Percentiles rank a stretch among this genome's conserved stretches.
These are phyloP conservation scores for Aspergillus conjunctus DNA, from an alignment of 495 filamentous ascomycete genomes.

Conservation along the genomic window DNA sequence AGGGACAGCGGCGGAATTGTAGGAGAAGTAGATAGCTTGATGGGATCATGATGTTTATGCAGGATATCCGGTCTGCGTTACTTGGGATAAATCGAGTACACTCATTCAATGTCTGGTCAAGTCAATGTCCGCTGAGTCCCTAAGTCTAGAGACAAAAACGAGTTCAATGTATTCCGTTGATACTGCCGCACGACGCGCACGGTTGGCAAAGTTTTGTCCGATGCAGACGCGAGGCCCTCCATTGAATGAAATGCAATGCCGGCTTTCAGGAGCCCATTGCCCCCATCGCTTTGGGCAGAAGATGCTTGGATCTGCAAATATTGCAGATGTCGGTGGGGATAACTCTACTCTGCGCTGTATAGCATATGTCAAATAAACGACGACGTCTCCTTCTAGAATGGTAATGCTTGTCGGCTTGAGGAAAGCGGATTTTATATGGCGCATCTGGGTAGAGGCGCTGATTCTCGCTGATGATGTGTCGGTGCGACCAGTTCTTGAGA, in stretches of 20 bases:
- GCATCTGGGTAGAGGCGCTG: constrained; percentile 13
- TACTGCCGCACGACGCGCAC: constrained; percentile 15
- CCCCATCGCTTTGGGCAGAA: constrained; percentile 16
- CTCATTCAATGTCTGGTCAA: no score
- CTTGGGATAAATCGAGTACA: no score
- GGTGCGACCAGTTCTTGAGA: constrained; percentile 14
- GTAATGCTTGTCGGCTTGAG: constrained; percentile 11
- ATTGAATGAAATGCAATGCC: constrained; percentile 16
- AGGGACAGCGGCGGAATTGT: no score
- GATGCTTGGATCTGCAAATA: constrained; percentile 8
- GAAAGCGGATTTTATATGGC: constrained; percentile 15
- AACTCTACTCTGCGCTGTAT: constrained; percentile 16
- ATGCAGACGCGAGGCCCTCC: constrained; percentile 17
- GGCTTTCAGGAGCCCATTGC: constrained; percentile 1
- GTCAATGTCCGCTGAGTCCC: not conserved
- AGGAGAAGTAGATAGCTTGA: no score
- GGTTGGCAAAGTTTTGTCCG: constrained; percentile 18
- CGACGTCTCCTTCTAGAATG: constrained; percentile 13
- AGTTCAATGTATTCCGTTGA: not conserved
- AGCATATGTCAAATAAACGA: constrained; percentile 12
- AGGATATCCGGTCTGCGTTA: no score
- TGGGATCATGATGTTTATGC: no score
- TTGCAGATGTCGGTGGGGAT: constrained; percentile 10
- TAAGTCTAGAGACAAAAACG: not conserved
- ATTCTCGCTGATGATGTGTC: constrained; percentile 15